A percentile compares a stretch with the other conserved stretches of the same genome.
Conservation (phyloP, 345 rosid genomes). For the Boechera stricta region DNA sequence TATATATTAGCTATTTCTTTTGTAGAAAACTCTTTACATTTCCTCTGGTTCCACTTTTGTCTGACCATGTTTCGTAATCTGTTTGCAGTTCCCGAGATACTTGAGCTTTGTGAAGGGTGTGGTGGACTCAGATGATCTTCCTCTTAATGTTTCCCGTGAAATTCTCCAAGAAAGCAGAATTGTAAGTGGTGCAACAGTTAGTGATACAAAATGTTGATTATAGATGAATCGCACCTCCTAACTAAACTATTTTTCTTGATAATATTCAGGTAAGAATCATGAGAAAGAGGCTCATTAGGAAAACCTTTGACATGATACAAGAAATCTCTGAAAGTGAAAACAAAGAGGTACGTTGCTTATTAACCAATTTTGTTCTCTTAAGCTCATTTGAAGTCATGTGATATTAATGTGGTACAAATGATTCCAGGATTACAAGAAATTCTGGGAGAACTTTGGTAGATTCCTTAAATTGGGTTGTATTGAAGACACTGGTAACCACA, state of each 20-base stretch:
- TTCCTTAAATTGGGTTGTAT: conserved; percentile 91
- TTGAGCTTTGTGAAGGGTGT: conserved; percentile 98
- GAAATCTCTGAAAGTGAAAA: conserved; percentile 84
- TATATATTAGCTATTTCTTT: not conserved
- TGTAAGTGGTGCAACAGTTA: conserved; percentile 49
- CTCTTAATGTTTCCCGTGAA: conserved; percentile 95
- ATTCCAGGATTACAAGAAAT: conserved; percentile 88
- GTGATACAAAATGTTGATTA: not conserved
- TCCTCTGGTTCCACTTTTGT: conserved; percentile 6
- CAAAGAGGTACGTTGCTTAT: conserved; percentile 65
- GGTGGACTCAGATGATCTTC: conserved; percentile 94
- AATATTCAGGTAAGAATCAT: conserved; percentile 78
- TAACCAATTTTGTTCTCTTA: not conserved
- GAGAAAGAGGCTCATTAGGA: conserved; percentile 97
- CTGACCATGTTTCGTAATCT: not conserved
- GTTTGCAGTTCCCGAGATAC: conserved; percentile 88
- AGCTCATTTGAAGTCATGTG: not conserved
- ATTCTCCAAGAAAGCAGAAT: conserved; percentile 95
- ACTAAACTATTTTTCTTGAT: not conserved
- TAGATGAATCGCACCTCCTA: not conserved
- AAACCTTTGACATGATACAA: conserved; percentile 96
- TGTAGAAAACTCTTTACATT: not conserved
- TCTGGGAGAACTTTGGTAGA: conserved; percentile 98
- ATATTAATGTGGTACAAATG: conserved; percentile 30
- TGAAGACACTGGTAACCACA: conserved; percentile 97